These are phyloP conservation scores for Candida smagusa DNA, from an alignment of 1,139 yeast species.

Conservation along the genomic window DNA sequence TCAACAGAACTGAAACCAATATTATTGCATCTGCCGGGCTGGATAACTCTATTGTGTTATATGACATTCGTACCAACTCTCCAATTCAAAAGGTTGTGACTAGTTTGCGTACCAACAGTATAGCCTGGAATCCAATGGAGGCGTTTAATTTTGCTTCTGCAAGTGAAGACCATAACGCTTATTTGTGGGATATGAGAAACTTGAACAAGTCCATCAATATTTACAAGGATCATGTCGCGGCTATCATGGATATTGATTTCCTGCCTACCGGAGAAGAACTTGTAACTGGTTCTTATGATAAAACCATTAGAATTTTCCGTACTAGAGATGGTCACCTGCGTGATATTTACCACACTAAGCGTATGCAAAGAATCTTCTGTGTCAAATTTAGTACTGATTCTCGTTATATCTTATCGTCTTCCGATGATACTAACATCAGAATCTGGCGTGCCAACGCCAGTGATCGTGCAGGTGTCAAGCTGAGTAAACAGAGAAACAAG, in stretches of 20 bases:
- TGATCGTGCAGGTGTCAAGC: constrained; percentile 77
- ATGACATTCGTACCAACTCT: constrained; percentile 88
- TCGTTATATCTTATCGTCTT: constrained; percentile 81
- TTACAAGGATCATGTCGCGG: constrained; percentile 93
- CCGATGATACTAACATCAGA: constrained; percentile 94
- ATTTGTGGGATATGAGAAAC: constrained; percentile 95
- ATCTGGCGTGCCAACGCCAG: constrained; percentile 89
- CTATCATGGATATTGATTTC: constrained; percentile 91
- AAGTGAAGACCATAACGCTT: constrained; percentile 91
- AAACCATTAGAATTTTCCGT: constrained; percentile 79
- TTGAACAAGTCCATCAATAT: constrained; percentile 75
- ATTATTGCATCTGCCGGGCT: constrained; percentile 89
- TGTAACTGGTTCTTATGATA: constrained; percentile 94
- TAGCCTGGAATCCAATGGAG: constrained; percentile 98
- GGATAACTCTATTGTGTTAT: constrained; percentile 85
- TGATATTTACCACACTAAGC: constrained; percentile 91
- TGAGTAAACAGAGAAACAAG: constrained; percentile 76
- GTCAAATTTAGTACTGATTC: constrained; percentile 86
- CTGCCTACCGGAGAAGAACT: constrained; percentile 96
- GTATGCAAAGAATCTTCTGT: constrained; percentile 93
- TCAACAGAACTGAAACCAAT: constrained; percentile 88
- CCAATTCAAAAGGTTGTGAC: constrained; percentile 91
- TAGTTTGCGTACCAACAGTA: constrained; percentile 75
- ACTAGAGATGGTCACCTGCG: constrained; percentile 85
- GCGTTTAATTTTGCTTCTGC: constrained; percentile 92